Evolutionary conservation across 495 filamentous ascomycete genomes (phyloP).

Genomic region (Lindgomyces ingoldianus): DNA sequence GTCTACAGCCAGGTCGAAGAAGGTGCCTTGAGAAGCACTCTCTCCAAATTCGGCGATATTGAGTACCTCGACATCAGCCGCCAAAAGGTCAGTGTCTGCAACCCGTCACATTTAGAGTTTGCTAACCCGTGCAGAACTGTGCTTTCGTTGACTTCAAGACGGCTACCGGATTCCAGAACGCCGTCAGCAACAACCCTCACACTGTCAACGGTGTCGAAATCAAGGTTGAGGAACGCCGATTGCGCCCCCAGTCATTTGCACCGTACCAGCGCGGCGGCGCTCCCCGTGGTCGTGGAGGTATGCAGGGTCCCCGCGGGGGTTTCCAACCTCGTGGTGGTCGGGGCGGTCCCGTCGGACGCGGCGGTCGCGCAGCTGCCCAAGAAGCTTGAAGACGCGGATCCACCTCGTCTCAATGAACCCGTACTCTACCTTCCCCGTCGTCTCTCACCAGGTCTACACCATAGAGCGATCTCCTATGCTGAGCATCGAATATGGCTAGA

Average conservation of each 20-base stretch:
- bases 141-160: conserved; percentile 93
- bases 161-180: conserved; percentile 73
- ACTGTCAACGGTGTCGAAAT: conserved; percentile 77
- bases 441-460: background rate
- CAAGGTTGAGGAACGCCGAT: conserved; percentile 83
- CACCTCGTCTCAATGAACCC: background rate
- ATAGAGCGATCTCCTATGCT: background rate
- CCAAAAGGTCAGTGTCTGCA: conserved; percentile 66
- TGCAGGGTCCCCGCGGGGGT: conserved; percentile 56
- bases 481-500: conserved; percentile 7
- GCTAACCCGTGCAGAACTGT: conserved; percentile 67
- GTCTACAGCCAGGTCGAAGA: conserved; percentile 81
- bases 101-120: conserved; percentile 7
- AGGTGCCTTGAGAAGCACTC: conserved; percentile 62
- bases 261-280: conserved; percentile 36
- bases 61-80: conserved; percentile 88
- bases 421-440: background rate
- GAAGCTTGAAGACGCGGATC: conserved; percentile 29
- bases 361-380: conserved; percentile 56
- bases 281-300: conserved; percentile 56
- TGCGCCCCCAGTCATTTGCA: conserved; percentile 63
- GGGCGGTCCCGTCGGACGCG: conserved; percentile 42
- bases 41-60: conserved; percentile 75
- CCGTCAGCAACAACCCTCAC: conserved; percentile 83
- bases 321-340: conserved; percentile 50